Conservation (phyloP, 2,329 filamentous ascomycete species). For the Metarhizium album region DNA sequence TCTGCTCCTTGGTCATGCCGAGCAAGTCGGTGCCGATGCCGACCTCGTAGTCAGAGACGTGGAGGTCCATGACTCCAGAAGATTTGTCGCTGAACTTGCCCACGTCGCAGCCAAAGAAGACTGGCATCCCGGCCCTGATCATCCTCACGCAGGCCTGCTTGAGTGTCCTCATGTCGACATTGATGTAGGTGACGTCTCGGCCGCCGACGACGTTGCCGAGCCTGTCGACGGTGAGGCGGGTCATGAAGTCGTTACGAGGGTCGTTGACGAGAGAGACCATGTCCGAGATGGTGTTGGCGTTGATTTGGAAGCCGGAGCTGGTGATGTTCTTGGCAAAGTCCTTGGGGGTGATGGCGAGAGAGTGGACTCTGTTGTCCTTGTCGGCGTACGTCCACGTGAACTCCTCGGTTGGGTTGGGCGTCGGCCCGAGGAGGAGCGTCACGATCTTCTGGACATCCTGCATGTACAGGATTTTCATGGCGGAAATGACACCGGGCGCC, state of each 20-base stretch:
- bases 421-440: conserved; percentile 73
- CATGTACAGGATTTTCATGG: conserved; percentile 62
- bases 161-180: conserved; percentile 62
- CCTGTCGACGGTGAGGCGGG: conserved; percentile 63
- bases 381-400: conserved; percentile 78
- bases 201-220: conserved; percentile 77
- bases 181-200: conserved; percentile 67
- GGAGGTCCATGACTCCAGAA: conserved; percentile 70
- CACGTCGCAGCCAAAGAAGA: conserved; percentile 86
- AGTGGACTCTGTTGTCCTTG: conserved; percentile 51
- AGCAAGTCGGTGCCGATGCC: conserved; percentile 72
- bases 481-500: conserved; percentile 28
- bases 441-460: conserved; percentile 70
- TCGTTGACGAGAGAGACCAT: conserved; percentile 81
- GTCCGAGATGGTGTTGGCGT: conserved; percentile 48
- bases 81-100: conserved; percentile 64
- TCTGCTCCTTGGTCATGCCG: conserved; percentile 63
- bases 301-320: conserved; percentile 46
- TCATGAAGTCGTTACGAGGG: conserved; percentile 64
- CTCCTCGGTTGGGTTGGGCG: conserved; percentile 54
- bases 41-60: conserved; percentile 67
- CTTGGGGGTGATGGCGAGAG: conserved; percentile 54
- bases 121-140: conserved; percentile 65
- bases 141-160: conserved; percentile 66
- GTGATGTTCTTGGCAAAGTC: conserved; percentile 62